Evolutionary conservation across 306 rosid genomes (phyloP), one percentile per base, ranked within the genome.

Genomic region (Pyrus pyrifolia): DNA sequence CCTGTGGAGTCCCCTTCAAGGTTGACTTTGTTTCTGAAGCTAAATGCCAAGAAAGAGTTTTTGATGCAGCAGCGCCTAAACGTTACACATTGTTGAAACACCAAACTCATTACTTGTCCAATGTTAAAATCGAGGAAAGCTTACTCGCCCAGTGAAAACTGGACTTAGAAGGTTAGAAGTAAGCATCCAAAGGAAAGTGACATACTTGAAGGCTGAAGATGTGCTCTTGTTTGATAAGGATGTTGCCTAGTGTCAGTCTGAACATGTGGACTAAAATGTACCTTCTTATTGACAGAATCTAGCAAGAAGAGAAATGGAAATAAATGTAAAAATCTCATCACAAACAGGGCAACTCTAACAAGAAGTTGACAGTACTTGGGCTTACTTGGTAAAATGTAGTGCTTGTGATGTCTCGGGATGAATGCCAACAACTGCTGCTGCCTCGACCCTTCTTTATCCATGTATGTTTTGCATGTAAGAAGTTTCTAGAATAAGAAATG

Each of bases 41-140:
- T 84, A 95, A 79, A 85, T 95, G 95, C 98, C 98, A 92, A 18
- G 97, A 95, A 85, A 95, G 97, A 70, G 96, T 84, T 85, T 87
- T 92, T 64, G 98, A 57, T 80, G 95, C 87, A 65, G 86, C 84
- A 17, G 85, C 67, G 63, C 86, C 98, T 88, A 71, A 23, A 72
- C 66, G 68, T 38, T 57, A 53, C 52, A 70, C 49, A 60, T 51
- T 61, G 72, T 62, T 71, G 70, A 30, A 73, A 81, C 59, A 61
- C 67, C 64, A 45, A 8, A 76, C 10, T 71, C 57, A 79, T 78
- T 42, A 67, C 46, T 21, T 61, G 46, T 55, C 53, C 60, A 49
- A 61, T 49, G 64, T 27, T 51, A 55, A 42, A 60, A 81, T 67
- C 46, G 25, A 68, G 46, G 49, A 81, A 77, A 52, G 62, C 4